Evolutionary conservation across 495 filamentous ascomycete species (phyloP), one percentile per base, ranked within the genome.

Genomic region (Talaromyces trachyspermus): DNA sequence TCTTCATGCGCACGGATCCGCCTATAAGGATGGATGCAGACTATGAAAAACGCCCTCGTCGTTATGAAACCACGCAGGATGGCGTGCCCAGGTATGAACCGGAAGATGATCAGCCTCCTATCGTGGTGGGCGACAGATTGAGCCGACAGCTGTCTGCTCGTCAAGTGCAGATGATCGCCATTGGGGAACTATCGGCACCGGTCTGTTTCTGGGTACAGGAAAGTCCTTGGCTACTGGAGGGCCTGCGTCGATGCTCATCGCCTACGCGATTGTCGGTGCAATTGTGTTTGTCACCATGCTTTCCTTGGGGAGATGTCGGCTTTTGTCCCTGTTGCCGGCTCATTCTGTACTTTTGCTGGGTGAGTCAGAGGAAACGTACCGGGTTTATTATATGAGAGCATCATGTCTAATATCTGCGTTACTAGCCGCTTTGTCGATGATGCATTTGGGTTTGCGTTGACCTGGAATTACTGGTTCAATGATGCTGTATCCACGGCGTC

Each of bases 131-230:
- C 18, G 29, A 46, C 29, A 46, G 36, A 37, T 11, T 46, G 18
- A 46, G 30, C 19, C 43, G 43, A 12, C 20, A 22, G 25, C 30
- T 46, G 43, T 46, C 43, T 5, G 43, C 75, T 7, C 71, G 82
- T 17, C 81, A 86, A 57, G 54, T 84, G 12, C 74, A 74, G 54
- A 78, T 86, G 69, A 80, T 86, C 65, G 81, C 81, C 5, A 68
- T 85, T 7, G 84, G 85, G 84, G 84, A 42, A 84, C 83, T 15
- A 83, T 89, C 54, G 85, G 84, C 11, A 89, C 84, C 4, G 85
- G 83, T 41, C 68, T 89, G 29, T 89, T 89, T 70, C 64, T 88
- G 19, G 83, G 85, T 48, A 84, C 79, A 45, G 83, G 84, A 27
- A 64, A 64, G 33, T 76, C 80, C 14, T 71, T 88, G 46, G 70